Percentiles rank a stretch among this genome's conserved stretches.
phyloP scores from a whole-genome alignment of 257 asterid genomes.

The Gentiana straminea region DNA sequence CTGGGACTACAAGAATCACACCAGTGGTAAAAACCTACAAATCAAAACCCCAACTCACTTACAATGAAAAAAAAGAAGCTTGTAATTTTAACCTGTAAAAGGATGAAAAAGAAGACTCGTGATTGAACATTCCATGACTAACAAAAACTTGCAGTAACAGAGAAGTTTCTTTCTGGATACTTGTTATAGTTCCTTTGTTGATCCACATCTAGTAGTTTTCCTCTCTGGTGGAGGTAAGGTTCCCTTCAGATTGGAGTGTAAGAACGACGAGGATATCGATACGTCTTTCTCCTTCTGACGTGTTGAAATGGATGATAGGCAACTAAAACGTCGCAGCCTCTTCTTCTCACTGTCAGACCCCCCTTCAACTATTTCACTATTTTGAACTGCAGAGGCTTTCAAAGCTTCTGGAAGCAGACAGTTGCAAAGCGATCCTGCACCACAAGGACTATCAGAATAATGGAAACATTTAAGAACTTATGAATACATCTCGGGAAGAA shows the following conservation, averaged over 20 bases:
- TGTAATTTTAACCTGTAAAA: not conserved
- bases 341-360: slow-evolving; percentile 40
- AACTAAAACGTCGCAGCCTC: slow-evolving; percentile 38
- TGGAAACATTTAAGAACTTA: no score
- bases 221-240: slow-evolving; percentile 54
- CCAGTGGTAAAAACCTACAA: not conserved
- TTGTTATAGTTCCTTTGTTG: slow-evolving; percentile 24
- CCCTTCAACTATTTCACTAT: slow-evolving; percentile 23
- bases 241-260: slow-evolving; percentile 60
- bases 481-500: no score
- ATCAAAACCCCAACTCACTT: slow-evolving; percentile 2
- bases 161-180: not conserved
- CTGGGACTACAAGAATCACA: not conserved
- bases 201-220: slow-evolving; percentile 31
- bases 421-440: slow-evolving; percentile 60
- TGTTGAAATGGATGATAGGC: slow-evolving; percentile 50
- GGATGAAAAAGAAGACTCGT: not conserved
- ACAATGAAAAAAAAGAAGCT: not conserved
- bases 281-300: slow-evolving; percentile 44
- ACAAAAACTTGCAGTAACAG: not conserved
- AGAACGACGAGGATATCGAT: slow-evolving; percentile 56
- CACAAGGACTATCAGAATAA: not conserved
- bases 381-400: slow-evolving; percentile 24
- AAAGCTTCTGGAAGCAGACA: slow-evolving; percentile 60
- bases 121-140: not conserved